Evolutionary conservation across 2,329 filamentous ascomycete genomes (phyloP).

Genomic region (Capronia epimyces): DNA sequence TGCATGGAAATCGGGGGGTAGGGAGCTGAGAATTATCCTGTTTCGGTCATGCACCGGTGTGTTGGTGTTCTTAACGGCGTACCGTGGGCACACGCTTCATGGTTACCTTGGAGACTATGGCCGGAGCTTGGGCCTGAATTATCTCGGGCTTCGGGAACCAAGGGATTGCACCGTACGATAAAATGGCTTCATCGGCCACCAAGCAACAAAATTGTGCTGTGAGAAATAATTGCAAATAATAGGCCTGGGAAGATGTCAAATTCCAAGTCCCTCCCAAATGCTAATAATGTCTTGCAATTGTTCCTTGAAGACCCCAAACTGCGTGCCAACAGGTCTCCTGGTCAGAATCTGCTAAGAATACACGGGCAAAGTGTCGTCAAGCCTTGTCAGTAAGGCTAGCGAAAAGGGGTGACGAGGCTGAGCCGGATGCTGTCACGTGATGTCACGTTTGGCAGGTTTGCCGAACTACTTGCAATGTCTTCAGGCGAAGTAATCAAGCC

Average conservation of each 20-base stretch:
- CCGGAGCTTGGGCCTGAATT: background rate
- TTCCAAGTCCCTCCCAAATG: background rate
- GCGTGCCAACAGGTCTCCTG: background rate
- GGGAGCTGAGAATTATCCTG: constrained; percentile 1
- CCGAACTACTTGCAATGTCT: constrained; percentile 3
- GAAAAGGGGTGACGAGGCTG: constrained; percentile 15
- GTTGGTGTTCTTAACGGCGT: constrained; percentile 10
- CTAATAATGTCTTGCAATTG: background rate
- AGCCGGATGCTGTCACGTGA: background rate
- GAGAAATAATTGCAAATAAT: constrained; percentile 11
- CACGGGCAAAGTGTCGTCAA: background rate
- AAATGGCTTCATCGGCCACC: background rate
- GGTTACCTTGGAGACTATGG: constrained; percentile 9
- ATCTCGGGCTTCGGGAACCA: background rate
- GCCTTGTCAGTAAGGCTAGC: background rate
- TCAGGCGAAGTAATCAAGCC: background rate
- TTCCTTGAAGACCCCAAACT: background rate
- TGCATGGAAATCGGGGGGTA: constrained; percentile 3
- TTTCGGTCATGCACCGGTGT: constrained; percentile 7
- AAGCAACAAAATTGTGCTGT: constrained; percentile 14
- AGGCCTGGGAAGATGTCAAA: background rate
- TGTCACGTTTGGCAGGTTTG: constrained; percentile 1
- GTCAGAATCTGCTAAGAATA: background rate
- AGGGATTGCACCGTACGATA: constrained; percentile 2
- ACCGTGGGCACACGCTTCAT: background rate